phyloP scores from a whole-genome alignment of 805 yeast genomes.

The Pichia exigua region DNA sequence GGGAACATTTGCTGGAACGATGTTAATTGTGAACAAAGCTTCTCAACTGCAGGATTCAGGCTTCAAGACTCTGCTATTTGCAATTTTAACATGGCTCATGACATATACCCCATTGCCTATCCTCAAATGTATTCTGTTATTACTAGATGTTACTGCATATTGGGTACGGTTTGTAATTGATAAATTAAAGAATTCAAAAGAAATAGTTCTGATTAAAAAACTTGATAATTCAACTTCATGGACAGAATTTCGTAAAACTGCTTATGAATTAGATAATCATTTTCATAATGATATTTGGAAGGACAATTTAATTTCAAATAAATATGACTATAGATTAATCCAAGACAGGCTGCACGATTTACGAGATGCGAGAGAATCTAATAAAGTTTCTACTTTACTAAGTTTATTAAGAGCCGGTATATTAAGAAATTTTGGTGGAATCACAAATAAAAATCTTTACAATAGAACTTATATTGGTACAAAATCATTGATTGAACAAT shows the following conservation, averaged over 20 bases:
- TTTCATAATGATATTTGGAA: conserved; percentile 62
- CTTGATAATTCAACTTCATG: conserved; percentile 24
- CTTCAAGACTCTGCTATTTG: conserved; percentile 3
- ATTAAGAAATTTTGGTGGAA: conserved; percentile 86
- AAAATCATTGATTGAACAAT: conserved; percentile 79
- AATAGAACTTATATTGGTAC: conserved; percentile 84
- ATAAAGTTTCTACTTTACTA: conserved; percentile 52
- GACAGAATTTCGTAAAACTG: conserved; percentile 62
- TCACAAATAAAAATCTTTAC: conserved; percentile 70
- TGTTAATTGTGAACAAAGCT: conserved; percentile 5
- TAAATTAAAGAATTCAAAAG: conserved; percentile 10
- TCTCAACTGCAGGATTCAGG: conserved; percentile 4
- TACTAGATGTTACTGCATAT: conserved; percentile 34
- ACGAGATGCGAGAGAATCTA: conserved; percentile 49
- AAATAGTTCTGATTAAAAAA: conserved; percentile 3
- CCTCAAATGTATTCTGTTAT: conserved; percentile 30
- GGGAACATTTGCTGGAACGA: background rate
- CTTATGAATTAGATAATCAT: conserved; percentile 40
- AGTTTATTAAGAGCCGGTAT: conserved; percentile 74
- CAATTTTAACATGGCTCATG: conserved; percentile 5
- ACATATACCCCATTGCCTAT: conserved; percentile 14
- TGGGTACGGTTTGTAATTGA: conserved; percentile 27
- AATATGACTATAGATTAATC: conserved; percentile 79
- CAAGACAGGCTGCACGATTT: conserved; percentile 62
- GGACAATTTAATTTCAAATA: conserved; percentile 70